Evolutionary conservation across 805 yeast species (phyloP), one percentile per base, ranked within the genome.

Genomic region (Wickerhamomyces bovis): DNA sequence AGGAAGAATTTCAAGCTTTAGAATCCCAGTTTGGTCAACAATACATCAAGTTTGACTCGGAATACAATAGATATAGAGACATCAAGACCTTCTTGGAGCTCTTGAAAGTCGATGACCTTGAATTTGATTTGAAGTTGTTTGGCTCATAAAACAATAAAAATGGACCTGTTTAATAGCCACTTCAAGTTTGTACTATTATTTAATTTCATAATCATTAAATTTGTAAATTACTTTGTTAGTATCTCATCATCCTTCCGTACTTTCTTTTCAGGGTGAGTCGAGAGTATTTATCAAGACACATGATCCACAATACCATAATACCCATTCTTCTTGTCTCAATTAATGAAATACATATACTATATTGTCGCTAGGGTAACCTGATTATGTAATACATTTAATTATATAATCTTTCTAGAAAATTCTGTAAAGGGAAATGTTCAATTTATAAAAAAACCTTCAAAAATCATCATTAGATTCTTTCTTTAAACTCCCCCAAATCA

Each of bases 101-200:
- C 7, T 41, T 56, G 23, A 49, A 49, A 16, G 45, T 55, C 48
- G 58, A 50, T 11, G 58, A 54, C 26, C 55, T 56, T 0, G 48
- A 41, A 15, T 54, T 52, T 40, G 47, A 52, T 21, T 21, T 46
- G 8, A 45, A 41, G 15, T 47, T 50, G 22, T 53, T 56, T 28
- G 8, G 36, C 9, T 16, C 36, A 16, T 33, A 12, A 33, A 33
- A 16, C 31, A n/a, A 13, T 28, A 3, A 13, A 28, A 28, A 13
- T 12, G 31, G 11, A 28, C 31, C 31, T 28, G 31, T n/a, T 4
- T 28, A 13, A 13, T 3, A n/a, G n/a, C n/a, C 13, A 8, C 11
- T 28, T 13, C 31, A 28, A 28, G n/a, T 28, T 28, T 28, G 31
- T 28, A 28, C 11, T 28, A 28, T 28, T 13, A 28, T 28, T 28